Evolutionary conservation across 768 basidiomycete species (phyloP), one percentile per base, ranked within the genome.

Genomic region (Lactarius indigo): DNA sequence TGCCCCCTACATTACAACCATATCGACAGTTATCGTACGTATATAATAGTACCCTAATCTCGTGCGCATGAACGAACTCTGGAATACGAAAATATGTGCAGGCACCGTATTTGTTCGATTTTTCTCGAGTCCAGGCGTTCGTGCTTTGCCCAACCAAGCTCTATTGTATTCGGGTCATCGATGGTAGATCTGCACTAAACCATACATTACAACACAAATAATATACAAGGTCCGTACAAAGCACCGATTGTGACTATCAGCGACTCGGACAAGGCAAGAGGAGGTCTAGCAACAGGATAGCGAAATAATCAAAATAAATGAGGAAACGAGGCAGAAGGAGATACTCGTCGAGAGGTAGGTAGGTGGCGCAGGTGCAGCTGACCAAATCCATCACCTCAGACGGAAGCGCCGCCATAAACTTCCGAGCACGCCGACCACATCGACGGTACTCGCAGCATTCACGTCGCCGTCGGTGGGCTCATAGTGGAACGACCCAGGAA

Each of bases 401-500:
- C 50, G 61, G 52, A 69, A 63, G 61, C 68, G 68, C 33, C 44
- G 50, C 68, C 68, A 69, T 26, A 69, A 9, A 35, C 61, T 56
- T 10, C 44, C 61, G 4, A 67, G 61, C 42, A 67, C 5, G 9
- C 26, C 20, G 8, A 67, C 15, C 7, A 44, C 37, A 54, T 65
- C 64, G 28, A 2, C 12, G 5, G 15, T 41, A n/a, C 26, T 50
- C 1, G 2, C 23, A 2, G 42, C 37, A 62, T 28, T n/a, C n/a
- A 8, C 35, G 2, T 28, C 33, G 5, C 5, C 23, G 8, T 26
- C 54, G 3, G 15, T 5, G 17, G 15, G 17, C 7, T 33, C 57
- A 10, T 64, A 18, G 37, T 68, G n/a, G 31, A 69, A 69, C 15
- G 66, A 69, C 13, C 69, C 69, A 1, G 69, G 69, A 5, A 69